phyloP scores from a whole-genome alignment of 345 rosid genomes.

The Carallia pectinifolia region DNA sequence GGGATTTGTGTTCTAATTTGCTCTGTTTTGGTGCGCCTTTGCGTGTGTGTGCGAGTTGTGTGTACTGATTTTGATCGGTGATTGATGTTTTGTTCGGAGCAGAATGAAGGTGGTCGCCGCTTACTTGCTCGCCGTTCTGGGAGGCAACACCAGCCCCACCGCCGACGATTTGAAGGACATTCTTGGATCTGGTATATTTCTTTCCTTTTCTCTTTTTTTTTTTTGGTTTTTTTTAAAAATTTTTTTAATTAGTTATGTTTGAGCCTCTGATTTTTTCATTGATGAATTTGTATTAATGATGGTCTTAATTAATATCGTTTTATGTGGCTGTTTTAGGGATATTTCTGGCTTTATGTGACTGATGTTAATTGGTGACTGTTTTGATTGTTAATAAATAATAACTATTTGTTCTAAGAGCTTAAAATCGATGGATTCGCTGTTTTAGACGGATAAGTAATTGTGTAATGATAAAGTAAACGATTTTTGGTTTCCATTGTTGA shows the following conservation, averaged over 20 bases:
- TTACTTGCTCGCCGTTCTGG: slow-evolving; percentile 64
- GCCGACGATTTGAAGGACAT: slow-evolving; percentile 52
- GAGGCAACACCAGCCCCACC: slow-evolving; percentile 61
- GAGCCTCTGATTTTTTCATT: too few relatives aligned
- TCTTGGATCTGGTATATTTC: slow-evolving; percentile 58
- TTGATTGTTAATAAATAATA: too few relatives aligned
- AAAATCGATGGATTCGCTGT: too few relatives aligned
- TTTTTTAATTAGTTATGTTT: not conserved
- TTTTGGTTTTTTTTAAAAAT: not conserved
- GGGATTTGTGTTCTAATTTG: not conserved
- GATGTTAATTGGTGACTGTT: too few relatives aligned
- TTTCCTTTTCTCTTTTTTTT: not conserved
- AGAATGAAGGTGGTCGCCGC: slow-evolving; percentile 81
- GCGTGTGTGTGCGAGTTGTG: not conserved
- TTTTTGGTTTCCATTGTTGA: too few relatives aligned
- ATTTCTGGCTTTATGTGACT: too few relatives aligned
- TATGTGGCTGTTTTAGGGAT: too few relatives aligned
- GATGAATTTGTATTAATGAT: too few relatives aligned
- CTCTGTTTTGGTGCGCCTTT: not conserved
- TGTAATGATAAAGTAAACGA: too few relatives aligned
- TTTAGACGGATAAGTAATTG: too few relatives aligned
- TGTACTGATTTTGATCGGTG: not conserved
- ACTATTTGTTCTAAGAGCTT: too few relatives aligned
- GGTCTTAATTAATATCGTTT: too few relatives aligned
- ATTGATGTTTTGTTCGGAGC: not conserved